Percentiles rank a stretch among this genome's conserved stretches.
Evolutionary conservation across 306 rosid genomes (phyloP).

Genomic region (Corylus avellana): DNA sequence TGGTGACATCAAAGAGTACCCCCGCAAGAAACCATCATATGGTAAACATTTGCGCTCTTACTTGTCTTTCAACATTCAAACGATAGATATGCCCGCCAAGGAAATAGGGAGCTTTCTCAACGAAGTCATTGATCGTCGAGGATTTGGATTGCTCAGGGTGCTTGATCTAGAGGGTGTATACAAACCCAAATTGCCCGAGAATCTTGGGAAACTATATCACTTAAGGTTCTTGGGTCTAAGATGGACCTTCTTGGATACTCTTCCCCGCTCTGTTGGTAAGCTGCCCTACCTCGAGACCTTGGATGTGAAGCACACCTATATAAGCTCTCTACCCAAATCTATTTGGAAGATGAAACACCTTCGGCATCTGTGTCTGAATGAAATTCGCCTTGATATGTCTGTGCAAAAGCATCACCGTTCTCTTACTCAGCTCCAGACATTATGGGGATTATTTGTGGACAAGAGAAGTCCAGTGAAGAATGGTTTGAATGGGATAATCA

Average conservation of each 20-base stretch:
- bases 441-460: not conserved
- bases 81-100: not conserved
- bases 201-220: not conserved
- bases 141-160: not conserved
- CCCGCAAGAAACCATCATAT: not conserved
- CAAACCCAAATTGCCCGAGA: not conserved
- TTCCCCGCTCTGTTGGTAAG: not conserved
- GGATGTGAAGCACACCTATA: constrained; percentile 3
- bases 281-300: not conserved
- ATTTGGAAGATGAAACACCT: constrained; percentile 13
- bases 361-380: not conserved
- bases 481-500: not conserved
- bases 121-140: not conserved
- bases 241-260: not conserved
- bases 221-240: constrained; percentile 4
- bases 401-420: not conserved
- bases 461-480: not conserved
- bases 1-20: not conserved
- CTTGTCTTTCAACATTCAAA: constrained; percentile 3
- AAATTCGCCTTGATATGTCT: not conserved
- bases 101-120: not conserved
- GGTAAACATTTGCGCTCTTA: not conserved
- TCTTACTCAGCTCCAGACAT: constrained; percentile 1
- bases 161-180: constrained; percentile 1
- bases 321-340: not conserved